Evolutionary conservation across 2,329 filamentous ascomycete genomes (phyloP).

Genomic region (Akanthomyces lecanii): DNA sequence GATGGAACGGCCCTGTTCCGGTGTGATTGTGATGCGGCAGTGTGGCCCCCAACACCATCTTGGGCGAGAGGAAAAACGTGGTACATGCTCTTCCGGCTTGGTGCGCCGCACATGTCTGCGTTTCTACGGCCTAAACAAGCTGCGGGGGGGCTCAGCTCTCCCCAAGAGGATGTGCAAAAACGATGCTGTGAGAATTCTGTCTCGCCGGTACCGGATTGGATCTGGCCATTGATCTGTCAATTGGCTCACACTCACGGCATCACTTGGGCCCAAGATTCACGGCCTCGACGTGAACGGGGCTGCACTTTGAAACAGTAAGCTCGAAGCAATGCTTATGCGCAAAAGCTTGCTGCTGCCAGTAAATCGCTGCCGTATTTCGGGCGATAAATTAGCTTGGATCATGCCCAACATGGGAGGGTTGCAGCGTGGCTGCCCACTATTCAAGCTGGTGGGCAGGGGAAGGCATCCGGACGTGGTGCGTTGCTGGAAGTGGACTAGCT

Average conservation of each 20-base stretch:
- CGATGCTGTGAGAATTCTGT: neutral
- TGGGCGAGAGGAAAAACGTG: neutral
- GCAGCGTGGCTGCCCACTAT: slow-evolving; percentile 9
- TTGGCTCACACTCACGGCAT: neutral
- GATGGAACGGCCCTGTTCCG: slow-evolving; percentile 5
- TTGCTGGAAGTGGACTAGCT: neutral
- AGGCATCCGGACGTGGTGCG: slow-evolving; percentile 8
- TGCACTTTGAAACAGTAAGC: too few species aligned
- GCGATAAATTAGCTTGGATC: neutral
- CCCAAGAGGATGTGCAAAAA: neutral
- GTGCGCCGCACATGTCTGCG: neutral
- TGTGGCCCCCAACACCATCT: slow-evolving; percentile 4
- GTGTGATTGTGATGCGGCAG: slow-evolving; percentile 7
- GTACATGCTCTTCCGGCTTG: neutral
- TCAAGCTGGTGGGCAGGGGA: neutral
- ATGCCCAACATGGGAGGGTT: slow-evolving; percentile 5
- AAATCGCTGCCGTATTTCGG: neutral
- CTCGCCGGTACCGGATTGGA: neutral
- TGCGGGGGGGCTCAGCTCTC: neutral
- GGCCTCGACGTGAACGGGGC: too few species aligned
- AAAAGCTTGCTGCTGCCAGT: neutral
- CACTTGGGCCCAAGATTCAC: too few species aligned
- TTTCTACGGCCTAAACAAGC: neutral
- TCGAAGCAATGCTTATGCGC: too few species aligned
- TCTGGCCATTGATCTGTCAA: neutral